Percentiles rank a stretch among this genome's conserved stretches.
Evolutionary conservation across 179 eudicot species (phyloP).

Genomic region (Carnegiea gigantea): DNA sequence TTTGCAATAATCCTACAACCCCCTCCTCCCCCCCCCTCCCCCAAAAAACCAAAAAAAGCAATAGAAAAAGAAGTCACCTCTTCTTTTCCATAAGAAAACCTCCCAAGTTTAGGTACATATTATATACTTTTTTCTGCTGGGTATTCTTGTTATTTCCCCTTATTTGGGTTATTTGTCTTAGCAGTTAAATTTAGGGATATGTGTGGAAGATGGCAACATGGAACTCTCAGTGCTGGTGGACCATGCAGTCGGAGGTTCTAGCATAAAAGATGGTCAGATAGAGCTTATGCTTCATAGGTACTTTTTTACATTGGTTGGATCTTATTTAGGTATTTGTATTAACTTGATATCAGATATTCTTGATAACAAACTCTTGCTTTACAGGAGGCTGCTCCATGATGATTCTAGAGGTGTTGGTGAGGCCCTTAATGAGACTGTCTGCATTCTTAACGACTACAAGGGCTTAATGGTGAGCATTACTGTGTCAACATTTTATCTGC

Average conservation of each 20-base stretch:
- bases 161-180: conserved; percentile 4
- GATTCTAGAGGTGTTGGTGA: conserved; percentile 93
- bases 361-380: conserved; percentile 7
- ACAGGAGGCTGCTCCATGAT: conserved; percentile 82
- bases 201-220: conserved; percentile 60
- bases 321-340: not conserved
- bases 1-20: not conserved
- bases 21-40: not conserved
- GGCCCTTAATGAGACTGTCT: conserved; percentile 80
- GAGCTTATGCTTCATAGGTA: conserved; percentile 98
- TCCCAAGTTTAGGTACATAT: not conserved
- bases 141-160: not conserved
- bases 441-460: conserved; percentile 56
- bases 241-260: conserved; percentile 92
- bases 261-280: conserved; percentile 83
- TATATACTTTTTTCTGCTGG: not conserved
- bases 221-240: conserved; percentile 92
- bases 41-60: not conserved
- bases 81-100: not conserved
- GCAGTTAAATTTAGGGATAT: conserved; percentile 85
- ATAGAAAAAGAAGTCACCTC: no score
- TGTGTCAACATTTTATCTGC: not conserved
- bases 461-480: conserved; percentile 59
- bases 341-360: not conserved
- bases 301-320: conserved; percentile 11